Conservation (phyloP, 345 rosid genomes). For the Conringia planisiliqua region DNA sequence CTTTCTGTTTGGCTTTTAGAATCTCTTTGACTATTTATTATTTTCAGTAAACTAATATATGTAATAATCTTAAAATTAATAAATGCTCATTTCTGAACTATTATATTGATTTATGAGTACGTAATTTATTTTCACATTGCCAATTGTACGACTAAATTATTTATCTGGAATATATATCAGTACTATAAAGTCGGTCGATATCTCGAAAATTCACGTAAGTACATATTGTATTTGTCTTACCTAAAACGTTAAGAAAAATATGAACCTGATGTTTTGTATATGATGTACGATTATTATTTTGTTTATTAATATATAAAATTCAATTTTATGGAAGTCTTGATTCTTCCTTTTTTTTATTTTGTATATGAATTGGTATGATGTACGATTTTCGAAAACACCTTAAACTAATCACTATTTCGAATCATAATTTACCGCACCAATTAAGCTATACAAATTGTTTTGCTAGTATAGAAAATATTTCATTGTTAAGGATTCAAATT, state of each 20-base stretch:
- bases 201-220: neutral
- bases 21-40: conserved; percentile 33
- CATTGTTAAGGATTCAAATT: neutral
- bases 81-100: neutral
- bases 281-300: neutral
- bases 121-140: neutral
- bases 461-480: neutral
- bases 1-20: conserved; percentile 31
- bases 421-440: no score
- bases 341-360: no score
- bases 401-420: no score
- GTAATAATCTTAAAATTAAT: neutral
- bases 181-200: conserved; percentile 8
- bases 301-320: neutral
- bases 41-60: neutral
- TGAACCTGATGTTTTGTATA: neutral
- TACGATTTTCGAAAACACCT: no score
- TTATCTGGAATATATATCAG: neutral
- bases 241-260: neutral
- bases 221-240: neutral
- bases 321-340: neutral
- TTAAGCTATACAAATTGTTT: neutral
- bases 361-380: no score
- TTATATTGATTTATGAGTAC: neutral
- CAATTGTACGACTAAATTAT: neutral